phyloP scores from a whole-genome alignment of 345 rosid genomes.

The Citrus inodora region DNA sequence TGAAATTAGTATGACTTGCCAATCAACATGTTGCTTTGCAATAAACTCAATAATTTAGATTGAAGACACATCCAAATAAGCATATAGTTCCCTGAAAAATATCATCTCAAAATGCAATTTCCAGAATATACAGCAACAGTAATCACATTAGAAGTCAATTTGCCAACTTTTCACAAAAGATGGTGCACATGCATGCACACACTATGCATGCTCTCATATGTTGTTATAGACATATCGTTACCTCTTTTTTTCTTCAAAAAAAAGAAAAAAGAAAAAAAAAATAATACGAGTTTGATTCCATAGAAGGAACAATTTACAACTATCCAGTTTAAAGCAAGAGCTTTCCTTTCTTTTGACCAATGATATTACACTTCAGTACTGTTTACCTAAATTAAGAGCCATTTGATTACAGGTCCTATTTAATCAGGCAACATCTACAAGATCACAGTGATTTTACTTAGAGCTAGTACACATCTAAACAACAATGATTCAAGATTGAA shows the following conservation, averaged over 20 bases:
- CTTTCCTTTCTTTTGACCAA: not conserved
- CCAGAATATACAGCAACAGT: not conserved
- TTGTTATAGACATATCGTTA: not conserved
- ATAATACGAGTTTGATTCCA: not conserved
- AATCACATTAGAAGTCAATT: not conserved
- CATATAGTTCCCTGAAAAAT: not conserved
- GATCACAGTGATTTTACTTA: not conserved
- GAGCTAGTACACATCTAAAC: not conserved
- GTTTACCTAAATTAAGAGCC: not conserved
- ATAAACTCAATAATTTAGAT: not conserved
- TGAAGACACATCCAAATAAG: slow-evolving; percentile 2
- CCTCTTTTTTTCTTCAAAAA: not conserved
- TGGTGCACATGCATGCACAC: not conserved
- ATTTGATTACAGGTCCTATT: not conserved
- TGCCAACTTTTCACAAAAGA: not conserved
- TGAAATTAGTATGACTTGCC: not conserved
- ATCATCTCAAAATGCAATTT: not conserved
- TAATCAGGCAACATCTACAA: not conserved
- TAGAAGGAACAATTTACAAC: not conserved
- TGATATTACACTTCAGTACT: not conserved
- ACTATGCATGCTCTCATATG: not conserved
- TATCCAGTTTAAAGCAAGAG: not conserved
- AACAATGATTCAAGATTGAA: not conserved
- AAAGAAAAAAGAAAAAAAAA: no score
- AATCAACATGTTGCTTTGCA: not conserved